Conservation (phyloP, 2,329 filamentous ascomycete genomes). For the Venturia pyrina region DNA sequence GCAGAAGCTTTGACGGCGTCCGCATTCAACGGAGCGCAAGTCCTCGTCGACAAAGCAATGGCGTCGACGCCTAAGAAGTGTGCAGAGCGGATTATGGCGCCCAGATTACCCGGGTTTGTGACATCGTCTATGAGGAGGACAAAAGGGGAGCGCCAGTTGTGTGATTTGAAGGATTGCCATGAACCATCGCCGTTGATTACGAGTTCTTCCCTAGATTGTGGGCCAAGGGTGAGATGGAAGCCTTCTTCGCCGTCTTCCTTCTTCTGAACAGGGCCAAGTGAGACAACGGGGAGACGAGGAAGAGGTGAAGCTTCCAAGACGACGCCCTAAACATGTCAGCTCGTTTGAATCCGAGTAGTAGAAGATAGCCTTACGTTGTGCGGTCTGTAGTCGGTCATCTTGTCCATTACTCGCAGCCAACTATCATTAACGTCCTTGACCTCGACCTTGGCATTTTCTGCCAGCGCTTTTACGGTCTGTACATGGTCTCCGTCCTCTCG, state of each 20-base stretch:
- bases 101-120: slow-evolving; percentile 80
- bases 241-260: not conserved
- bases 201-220: slow-evolving; percentile 66
- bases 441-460: slow-evolving; percentile 35
- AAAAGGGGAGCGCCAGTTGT: slow-evolving; percentile 50
- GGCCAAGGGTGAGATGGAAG: slow-evolving; percentile 32
- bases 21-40: slow-evolving; percentile 61
- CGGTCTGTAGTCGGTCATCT: slow-evolving; percentile 70
- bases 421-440: slow-evolving; percentile 50
- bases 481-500: slow-evolving; percentile 5
- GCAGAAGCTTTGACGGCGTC: slow-evolving; percentile 79
- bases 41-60: slow-evolving; percentile 53
- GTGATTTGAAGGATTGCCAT: slow-evolving; percentile 37
- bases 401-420: slow-evolving; percentile 64
- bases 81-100: slow-evolving; percentile 77
- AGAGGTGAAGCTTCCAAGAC: slow-evolving; percentile 80
- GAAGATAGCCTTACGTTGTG: slow-evolving; percentile 51
- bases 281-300: slow-evolving; percentile 35
- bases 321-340: slow-evolving; percentile 45
- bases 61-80: slow-evolving; percentile 86
- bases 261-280: slow-evolving; percentile 22
- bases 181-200: slow-evolving; percentile 58
- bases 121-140: slow-evolving; percentile 57
- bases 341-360: not conserved
- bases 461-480: slow-evolving; percentile 16